Evolutionary conservation across 1,284 basidiomycete species (phyloP).

Genomic region (Gomphus bonarii): DNA sequence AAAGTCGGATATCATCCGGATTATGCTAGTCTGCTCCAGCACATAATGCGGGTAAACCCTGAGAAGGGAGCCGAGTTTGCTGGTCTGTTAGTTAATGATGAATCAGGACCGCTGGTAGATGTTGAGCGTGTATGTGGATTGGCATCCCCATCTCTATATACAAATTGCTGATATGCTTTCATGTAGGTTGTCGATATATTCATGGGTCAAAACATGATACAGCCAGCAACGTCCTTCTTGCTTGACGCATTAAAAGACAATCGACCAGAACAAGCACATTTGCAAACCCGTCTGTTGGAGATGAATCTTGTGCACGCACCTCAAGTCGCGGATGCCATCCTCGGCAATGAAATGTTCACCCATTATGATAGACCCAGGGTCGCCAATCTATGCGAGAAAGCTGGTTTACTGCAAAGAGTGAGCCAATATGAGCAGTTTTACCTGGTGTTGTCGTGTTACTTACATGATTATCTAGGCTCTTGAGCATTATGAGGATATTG

Average conservation of each 20-base stretch:
- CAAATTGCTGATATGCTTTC: not conserved
- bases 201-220: conserved; percentile 99
- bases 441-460: conserved; percentile 11
- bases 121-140: conserved; percentile 66
- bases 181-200: conserved; percentile 90
- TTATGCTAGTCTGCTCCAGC: conserved; percentile 91
- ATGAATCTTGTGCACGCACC: conserved; percentile 98
- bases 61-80: conserved; percentile 99
- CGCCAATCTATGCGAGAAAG: conserved; percentile 98
- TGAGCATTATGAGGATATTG: conserved; percentile 96
- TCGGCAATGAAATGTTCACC: conserved; percentile 98
- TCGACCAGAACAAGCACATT: conserved; percentile 91
- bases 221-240: conserved; percentile 97
- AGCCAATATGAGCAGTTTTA: not conserved
- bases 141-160: conserved; percentile 2
- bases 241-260: conserved; percentile 99
- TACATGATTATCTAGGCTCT: conserved; percentile 56
- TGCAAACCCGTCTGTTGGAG: conserved; percentile 95
- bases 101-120: conserved; percentile 87
- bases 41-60: conserved; percentile 93
- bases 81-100: conserved; percentile 90
- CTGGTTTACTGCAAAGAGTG: conserved; percentile 88
- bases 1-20: conserved; percentile 95
- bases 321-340: conserved; percentile 97
- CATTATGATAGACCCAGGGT: conserved; percentile 96